Evolutionary conservation across 139 green algal species (phyloP), one percentile per base, ranked within the genome.

Genomic region (Chlorella sp.): DNA sequence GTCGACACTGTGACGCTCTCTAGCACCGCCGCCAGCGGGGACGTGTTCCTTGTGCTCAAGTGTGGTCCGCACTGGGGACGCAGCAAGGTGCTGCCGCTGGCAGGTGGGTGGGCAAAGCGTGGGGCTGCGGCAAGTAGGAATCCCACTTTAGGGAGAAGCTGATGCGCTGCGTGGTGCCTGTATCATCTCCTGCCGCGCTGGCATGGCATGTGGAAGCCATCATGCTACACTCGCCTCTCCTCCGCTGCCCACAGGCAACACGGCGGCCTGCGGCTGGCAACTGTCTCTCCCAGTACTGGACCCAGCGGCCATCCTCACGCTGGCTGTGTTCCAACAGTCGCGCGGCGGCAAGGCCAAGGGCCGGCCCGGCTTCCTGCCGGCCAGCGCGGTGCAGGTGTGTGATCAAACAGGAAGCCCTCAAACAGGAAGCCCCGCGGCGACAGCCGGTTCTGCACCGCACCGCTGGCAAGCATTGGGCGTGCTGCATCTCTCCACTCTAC

Each of bases 41-140:
- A 81, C 2, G 74, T 47, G 25, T 88, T 90, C 65, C 20, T 75
- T 28, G 70, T 90, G 64, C 47, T 88, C 62, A 89, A 78, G 62
- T 90, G 87, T 56, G 87, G 87, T 20, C 83, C 82, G 4, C 79
- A 86, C 70, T 90, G 87, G 87, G 87, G 76, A 18, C 71, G 78
- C 51, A 80, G 74, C 63, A 44, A 17, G 17, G 26, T 36, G 39
- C 78, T 83, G 63, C 18, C 36, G 28, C 25, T 56, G 38, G 32
- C 63, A 74, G 78, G 78, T 64, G 51, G 41, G 39, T 26, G 34
- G 41, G 5, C n/a, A n/a, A n/a, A n/a, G n/a, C n/a, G n/a, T n/a
- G n/a, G n/a, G n/a, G n/a, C n/a, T n/a, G n/a, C n/a, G n/a, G n/a
- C n/a, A n/a, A n/a, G n/a, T n/a, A n/a, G n/a, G n/a, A n/a, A n/a